A percentile compares a stretch with the other conserved stretches of the same genome.
These are phyloP conservation scores for Mikania micrantha DNA, from an alignment of 129 eudicot species.

Conservation along the genomic window DNA sequence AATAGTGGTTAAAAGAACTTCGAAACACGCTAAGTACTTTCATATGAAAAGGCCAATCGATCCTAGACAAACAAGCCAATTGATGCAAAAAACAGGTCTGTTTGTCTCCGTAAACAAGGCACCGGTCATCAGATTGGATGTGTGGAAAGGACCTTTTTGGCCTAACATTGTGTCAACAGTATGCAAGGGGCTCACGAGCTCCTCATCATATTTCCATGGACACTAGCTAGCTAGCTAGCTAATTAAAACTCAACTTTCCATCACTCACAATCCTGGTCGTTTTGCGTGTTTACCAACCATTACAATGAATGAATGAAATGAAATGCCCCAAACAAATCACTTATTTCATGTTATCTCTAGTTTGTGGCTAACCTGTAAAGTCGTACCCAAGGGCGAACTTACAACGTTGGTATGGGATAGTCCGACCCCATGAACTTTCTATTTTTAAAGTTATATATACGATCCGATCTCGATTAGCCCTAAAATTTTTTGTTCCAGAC, in stretches of 20 bases:
- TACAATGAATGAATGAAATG: background rate
- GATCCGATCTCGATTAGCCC: too few relatives aligned
- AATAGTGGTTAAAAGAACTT: too few relatives aligned
- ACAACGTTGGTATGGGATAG: too few relatives aligned
- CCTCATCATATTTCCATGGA: background rate
- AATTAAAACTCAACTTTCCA: background rate
- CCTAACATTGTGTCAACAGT: constrained; percentile 17
- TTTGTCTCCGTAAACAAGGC: constrained; percentile 10
- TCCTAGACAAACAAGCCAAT: background rate
- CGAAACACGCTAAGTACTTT: too few relatives aligned
- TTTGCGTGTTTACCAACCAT: background rate
- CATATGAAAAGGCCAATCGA: too few relatives aligned
- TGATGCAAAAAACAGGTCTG: constrained; percentile 5
- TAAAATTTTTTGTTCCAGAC: too few relatives aligned
- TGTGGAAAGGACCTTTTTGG: constrained; percentile 10
- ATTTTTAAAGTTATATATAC: too few relatives aligned
- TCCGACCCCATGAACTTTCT: too few relatives aligned
- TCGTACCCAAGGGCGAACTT: too few relatives aligned
- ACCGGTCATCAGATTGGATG: constrained; percentile 15
- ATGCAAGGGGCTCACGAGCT: constrained; percentile 12
- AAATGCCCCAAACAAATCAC: background rate
- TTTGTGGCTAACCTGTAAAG: too few relatives aligned
- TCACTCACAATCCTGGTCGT: background rate
- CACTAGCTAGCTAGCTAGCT: background rate
- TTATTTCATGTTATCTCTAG: background rate